Conservation (phyloP, 169 alveolate species). For the Plasmodium malariae region DNA sequence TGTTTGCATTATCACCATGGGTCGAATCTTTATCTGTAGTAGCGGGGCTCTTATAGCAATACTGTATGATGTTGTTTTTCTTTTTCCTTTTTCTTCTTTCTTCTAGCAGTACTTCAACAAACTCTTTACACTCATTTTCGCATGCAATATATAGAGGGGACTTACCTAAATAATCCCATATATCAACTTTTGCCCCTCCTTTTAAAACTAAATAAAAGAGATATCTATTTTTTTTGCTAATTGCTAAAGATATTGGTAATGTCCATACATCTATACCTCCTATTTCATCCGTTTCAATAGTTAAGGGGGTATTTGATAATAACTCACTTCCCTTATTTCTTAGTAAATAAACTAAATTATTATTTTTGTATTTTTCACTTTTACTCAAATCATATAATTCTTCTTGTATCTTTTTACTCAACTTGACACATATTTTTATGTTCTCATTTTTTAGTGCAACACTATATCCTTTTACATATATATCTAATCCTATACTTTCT, state of each 20-base stretch:
- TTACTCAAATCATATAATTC: constrained; percentile 79
- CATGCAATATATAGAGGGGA: constrained; percentile 90
- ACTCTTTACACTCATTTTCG: constrained; percentile 84
- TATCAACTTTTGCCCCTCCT: constrained; percentile 90
- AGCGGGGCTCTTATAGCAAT: constrained; percentile 60
- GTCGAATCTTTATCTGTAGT: constrained; percentile 61
- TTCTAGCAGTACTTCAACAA: constrained; percentile 83
- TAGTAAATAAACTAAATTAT: constrained; percentile 80
- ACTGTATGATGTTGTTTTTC: constrained; percentile 79
- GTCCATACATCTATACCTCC: constrained; percentile 89
- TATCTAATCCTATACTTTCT: constrained; percentile 84
- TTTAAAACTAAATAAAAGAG: constrained; percentile 85
- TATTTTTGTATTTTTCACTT: constrained; percentile 80
- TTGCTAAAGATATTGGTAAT: constrained; percentile 89
- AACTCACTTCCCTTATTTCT: constrained; percentile 89
- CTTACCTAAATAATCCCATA: constrained; percentile 90
- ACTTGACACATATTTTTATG: constrained; percentile 79
- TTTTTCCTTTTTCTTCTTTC: constrained; percentile 80
- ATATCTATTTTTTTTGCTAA: constrained; percentile 84
- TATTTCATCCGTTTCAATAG: constrained; percentile 85
- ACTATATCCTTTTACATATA: constrained; percentile 79
- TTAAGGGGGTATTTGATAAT: constrained; percentile 89
- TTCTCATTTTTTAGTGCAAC: constrained; percentile 81
- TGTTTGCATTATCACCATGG: background rate
- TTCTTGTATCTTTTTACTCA: constrained; percentile 81